Base-by-base conservation (phyloP, 1,139 yeast genomes). In the Pichia sp. region DNA sequence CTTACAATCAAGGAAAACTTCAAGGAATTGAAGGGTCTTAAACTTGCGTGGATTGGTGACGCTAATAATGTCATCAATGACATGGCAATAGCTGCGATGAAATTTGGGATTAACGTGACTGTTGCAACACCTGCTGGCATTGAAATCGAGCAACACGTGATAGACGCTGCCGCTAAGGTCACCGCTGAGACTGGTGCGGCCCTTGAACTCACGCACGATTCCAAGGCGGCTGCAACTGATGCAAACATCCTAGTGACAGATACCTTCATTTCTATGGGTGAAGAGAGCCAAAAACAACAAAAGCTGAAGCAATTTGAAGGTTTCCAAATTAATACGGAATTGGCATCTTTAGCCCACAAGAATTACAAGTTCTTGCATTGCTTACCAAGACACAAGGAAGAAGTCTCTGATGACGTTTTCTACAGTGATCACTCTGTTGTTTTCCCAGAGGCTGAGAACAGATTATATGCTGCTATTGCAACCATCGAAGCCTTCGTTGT, bases 211-310 rank as follows among this genome's bases (percentile, higher is more conserved):
- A 72, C 82, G 6, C 75, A 80, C 50, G 86, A 84, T 51, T 94
- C 98, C 4, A 52, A 63, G 14, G 64, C 55, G 14, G 96, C 97
- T 1, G 74, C 86, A 39, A 66, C 69, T 36, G 67, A 69, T 45
- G 87, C 98, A 3, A 75, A 88, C 54, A 67, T 91, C 27, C 60
- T 91, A 17, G 98, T 91, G 33, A 91, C 98, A n/a, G 98, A 91
- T 52, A 91, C 98, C 5, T 91, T 95, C 79, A 77, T 91, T 25
- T 88, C 97, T 1, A 91, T 91, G 98, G 98, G 98, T 41, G 91
- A 91, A 65, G 98, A 91, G 59, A 63, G 72, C 7, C 91, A 88
- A 58, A 83, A 77, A 49, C 67, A 59, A 31, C 66, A 69, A 41
- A 84, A 88, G 46, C 65, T 91, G 50, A 67, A 77, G 55, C 91